Conservation (phyloP, 345 rosid genomes). For the Hibiscus tridactylites region DNA sequence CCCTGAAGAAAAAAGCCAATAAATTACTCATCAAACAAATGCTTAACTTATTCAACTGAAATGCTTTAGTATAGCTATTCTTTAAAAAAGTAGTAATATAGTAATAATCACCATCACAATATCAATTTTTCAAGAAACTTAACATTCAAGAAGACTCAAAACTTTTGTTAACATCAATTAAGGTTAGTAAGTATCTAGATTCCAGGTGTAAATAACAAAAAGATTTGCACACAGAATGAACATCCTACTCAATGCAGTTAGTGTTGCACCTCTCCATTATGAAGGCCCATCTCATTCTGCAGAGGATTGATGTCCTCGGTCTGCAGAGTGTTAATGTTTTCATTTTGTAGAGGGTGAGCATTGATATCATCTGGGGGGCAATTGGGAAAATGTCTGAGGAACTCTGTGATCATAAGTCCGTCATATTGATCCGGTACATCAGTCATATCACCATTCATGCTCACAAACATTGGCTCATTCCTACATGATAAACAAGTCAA, state of each 20-base stretch:
- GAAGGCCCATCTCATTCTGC: slow-evolving; percentile 49
- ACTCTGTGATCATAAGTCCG: slow-evolving; percentile 74
- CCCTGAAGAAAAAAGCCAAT: slow-evolving; percentile 37
- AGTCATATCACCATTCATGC: slow-evolving; percentile 38
- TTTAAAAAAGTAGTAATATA: background rate
- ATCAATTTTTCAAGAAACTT: background rate
- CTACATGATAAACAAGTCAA: slow-evolving; percentile 33
- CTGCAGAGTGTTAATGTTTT: slow-evolving; percentile 7
- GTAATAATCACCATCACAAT: background rate
- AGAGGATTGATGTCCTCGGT: slow-evolving; percentile 24
- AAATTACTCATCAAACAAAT: slow-evolving; percentile 8
- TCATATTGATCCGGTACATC: slow-evolving; percentile 70
- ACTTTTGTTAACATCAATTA: background rate
- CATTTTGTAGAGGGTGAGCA: slow-evolving; percentile 13
- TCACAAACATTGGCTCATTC: slow-evolving; percentile 47
- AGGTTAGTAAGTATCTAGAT: background rate
- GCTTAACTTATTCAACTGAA: slow-evolving; percentile 1
- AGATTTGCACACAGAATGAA: background rate
- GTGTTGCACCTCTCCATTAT: slow-evolving; percentile 58
- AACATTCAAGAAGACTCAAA: background rate
- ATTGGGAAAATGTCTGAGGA: slow-evolving; percentile 48
- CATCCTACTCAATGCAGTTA: slow-evolving; percentile 4
- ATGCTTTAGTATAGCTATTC: slow-evolving; percentile 1
- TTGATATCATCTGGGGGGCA: slow-evolving; percentile 30
- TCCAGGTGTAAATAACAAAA: background rate